Base-by-base conservation (phyloP, 495 filamentous ascomycete species). In the Lasiosphaeria ovina region DNA sequence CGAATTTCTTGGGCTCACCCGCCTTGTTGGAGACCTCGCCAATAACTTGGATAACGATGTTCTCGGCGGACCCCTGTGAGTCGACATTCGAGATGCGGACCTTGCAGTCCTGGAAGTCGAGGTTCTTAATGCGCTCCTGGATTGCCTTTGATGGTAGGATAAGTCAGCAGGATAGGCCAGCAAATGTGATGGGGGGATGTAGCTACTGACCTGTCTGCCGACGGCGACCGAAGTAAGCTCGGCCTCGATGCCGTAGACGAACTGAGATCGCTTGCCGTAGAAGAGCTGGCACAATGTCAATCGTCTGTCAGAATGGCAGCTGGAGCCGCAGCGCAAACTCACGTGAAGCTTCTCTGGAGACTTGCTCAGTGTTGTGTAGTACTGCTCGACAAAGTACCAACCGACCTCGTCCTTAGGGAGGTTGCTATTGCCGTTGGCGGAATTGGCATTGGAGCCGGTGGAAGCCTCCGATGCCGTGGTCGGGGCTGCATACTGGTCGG, bases 371-470 rank as follows among this genome's bases (percentile, higher is more conserved):
- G 91, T 98, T 62, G 91, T 98, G 75, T 98, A 98, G 81, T 96
- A 98, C 72, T 96, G 92, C 82, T 98, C 95, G 38, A 98, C 94
- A 64, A 98, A 98, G 75, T 92, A 97, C 94, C 94, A 98, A 67
- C 92, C 94, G 55, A 98, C 90, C 76, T 98, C 91, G 74, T 93
- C 90, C 74, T 94, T 95, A 49, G 74, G 66, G 11, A 79, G 74
- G 36, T 71, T 70, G 64, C 60, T 67, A 55, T 38, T 69, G 36
- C 64, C 59, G 49, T 55, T 58, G 62, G 57, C 48, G 33, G 63
- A 51, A 35, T 49, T 63, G 38, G 24, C 24, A 24, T 2, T 24
- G 24, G 24, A 24, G 24, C 24, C 24, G 24, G 63, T 50, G n/a
- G 68, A 44, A 40, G 69, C 34, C 31, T 67, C 58, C 50, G 61